Evolutionary conservation across 345 rosid genomes (phyloP), one percentile per base, ranked within the genome.

Genomic region (Boechera retrofracta): DNA sequence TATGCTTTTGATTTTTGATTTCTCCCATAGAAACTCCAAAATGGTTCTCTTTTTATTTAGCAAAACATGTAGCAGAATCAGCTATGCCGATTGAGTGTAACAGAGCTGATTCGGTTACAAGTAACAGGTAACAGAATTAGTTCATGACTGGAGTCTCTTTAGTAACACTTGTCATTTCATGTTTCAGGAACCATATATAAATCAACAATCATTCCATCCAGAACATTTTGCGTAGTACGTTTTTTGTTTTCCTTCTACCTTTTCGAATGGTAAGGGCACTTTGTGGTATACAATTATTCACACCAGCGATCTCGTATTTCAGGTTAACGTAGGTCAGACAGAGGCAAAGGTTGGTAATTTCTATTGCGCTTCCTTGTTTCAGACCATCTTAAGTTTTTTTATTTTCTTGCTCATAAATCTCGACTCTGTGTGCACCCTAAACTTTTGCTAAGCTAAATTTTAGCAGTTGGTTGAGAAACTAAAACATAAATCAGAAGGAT

Each of bases 151-250:
- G 53, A 39, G 60, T 72, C 42, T 49, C 49, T 63, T 31, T 2
- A 55, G 11, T 80, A 57, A 69, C 76, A 55, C 38, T 64, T 77
- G 74, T 68, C 74, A 48, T 52, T 73, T 70, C 18, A 67, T 82
- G 53, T 85, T 84, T 82, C 97, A 91, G 98, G 99, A 86, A 92
- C 98, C 67, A 86, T 95, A 76, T 95, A 90, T 81, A 87, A 74
- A 82, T 89, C 99, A 77, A 78, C 88, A 65, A 88, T 92, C 71
- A 83, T 89, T 79, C 99, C 98, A 67, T 90, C 93, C 83, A 82
- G 92, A 86, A 91, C 99, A 78, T 92, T 95, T 85, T 95, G 96
- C 75, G 49, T 89, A 45, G 97, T 92, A 87, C 21, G 96, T 71
- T 69, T 77, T 72, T 79, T 62, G 28, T 53, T 64, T 56, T 29